Percentiles rank a stretch among this genome's conserved stretches.
phyloP scores from a whole-genome alignment of 805 yeast genomes.

The Saitoella complicata region DNA sequence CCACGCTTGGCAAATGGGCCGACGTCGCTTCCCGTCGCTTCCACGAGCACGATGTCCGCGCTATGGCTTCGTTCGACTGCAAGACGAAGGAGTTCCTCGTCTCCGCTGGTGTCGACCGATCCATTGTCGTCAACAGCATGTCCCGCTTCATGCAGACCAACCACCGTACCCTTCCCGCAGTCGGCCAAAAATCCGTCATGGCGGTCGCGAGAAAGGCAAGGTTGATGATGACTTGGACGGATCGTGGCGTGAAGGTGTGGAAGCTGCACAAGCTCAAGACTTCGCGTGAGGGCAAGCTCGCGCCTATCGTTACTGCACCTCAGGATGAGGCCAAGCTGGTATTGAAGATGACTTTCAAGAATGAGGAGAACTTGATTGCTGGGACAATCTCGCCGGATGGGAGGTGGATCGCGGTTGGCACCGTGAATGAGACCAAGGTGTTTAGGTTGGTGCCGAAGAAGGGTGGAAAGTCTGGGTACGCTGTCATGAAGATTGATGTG shows the following conservation, averaged over 20 bases:
- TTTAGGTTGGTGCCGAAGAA: conserved; percentile 33
- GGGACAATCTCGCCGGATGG: conserved; percentile 55
- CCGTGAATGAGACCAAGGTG: conserved; percentile 49
- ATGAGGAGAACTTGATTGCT: conserved; percentile 63
- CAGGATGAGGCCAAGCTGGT: conserved; percentile 2
- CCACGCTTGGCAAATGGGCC: conserved; percentile 45
- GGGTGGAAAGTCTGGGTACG: conserved; percentile 21
- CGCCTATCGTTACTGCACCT: neutral
- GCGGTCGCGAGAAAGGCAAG: conserved; percentile 31
- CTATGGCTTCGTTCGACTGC: conserved; percentile 20
- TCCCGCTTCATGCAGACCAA: conserved; percentile 50
- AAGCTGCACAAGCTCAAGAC: conserved; percentile 24
- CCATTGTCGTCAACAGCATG: conserved; percentile 43
- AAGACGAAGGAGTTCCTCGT: conserved; percentile 38
- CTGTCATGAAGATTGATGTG: conserved; percentile 39
- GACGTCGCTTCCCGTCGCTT: conserved; percentile 58
- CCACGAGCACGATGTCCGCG: conserved; percentile 41
- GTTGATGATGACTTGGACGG: conserved; percentile 62
- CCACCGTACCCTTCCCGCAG: conserved; percentile 48
- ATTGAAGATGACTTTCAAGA: conserved; percentile 34
- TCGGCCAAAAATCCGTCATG: conserved; percentile 44
- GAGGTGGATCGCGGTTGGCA: conserved; percentile 51
- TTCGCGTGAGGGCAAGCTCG: neutral
- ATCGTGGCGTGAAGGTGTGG: conserved; percentile 74
- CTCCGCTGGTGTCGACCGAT: conserved; percentile 72